Percentiles rank a stretch among this genome's conserved stretches.
Conservation (phyloP, 768 basidiomycete genomes). For the Lactarius psammicola region DNA sequence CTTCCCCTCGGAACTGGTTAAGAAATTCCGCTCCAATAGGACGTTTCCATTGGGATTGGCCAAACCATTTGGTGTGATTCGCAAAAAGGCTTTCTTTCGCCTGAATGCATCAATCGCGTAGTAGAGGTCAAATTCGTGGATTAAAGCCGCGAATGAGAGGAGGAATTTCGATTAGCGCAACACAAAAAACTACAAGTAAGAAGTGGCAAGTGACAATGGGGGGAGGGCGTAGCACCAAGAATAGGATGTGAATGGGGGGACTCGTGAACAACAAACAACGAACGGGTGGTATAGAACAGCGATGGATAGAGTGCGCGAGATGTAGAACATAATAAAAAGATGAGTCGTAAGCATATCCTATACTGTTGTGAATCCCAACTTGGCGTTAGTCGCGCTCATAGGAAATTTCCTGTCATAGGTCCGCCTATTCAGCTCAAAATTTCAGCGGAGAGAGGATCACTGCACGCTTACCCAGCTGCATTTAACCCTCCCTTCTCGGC, state of each 20-base stretch:
- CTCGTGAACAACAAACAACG: not conserved
- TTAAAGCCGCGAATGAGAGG: not conserved
- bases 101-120: not conserved
- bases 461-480: slow-evolving; percentile 2
- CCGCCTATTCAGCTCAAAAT: not conserved
- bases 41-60: not conserved
- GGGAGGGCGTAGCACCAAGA: not conserved
- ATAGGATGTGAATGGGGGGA: not conserved
- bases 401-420: slow-evolving; percentile 3
- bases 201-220: not conserved
- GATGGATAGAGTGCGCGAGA: not conserved
- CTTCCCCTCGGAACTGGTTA: not conserved
- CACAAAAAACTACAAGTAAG: slow-evolving; percentile 3
- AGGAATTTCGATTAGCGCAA: not conserved
- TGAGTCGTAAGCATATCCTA: not conserved
- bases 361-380: not conserved
- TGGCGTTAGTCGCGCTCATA: slow-evolving; percentile 1
- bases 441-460: not conserved
- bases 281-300: not conserved
- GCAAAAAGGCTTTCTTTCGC: not conserved
- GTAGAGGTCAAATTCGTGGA: not conserved
- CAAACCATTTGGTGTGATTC: not conserved
- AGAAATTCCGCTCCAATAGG: not conserved
- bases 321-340: not conserved
- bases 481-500: not conserved